phyloP scores from a whole-genome alignment of 73 alveolate species.

The Tetrahymena borealis region DNA sequence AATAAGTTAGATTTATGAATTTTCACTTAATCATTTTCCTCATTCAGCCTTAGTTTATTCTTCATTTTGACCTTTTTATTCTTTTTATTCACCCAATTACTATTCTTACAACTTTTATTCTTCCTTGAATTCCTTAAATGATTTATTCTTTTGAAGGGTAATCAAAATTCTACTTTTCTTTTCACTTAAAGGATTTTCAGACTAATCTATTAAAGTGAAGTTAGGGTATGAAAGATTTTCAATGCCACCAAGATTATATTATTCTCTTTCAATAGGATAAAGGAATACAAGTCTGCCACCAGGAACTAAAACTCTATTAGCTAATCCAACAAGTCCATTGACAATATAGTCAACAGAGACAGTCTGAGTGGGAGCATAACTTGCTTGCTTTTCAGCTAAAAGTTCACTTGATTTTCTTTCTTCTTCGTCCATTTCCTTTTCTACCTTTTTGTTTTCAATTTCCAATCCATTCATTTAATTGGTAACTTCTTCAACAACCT shows the following conservation, averaged over 20 bases:
- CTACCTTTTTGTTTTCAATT: constrained; percentile 18
- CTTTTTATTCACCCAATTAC: not conserved
- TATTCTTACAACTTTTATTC: not conserved
- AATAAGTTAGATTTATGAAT: not conserved
- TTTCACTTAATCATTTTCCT: not conserved
- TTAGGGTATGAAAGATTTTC: constrained; percentile 8
- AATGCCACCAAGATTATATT: constrained; percentile 61
- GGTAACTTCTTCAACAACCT: constrained; percentile 17
- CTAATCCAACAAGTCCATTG: constrained; percentile 73
- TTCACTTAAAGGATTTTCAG: constrained; percentile 21
- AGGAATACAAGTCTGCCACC: constrained; percentile 95
- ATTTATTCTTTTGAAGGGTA: constrained; percentile 13
- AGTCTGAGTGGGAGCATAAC: constrained; percentile 21
- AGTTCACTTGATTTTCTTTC: constrained; percentile 28
- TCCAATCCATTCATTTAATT: constrained; percentile 7
- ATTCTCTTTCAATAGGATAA: constrained; percentile 79
- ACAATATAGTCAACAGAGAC: constrained; percentile 44
- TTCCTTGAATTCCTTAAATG: not conserved
- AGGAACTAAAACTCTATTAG: constrained; percentile 63
- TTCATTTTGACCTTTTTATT: not conserved
- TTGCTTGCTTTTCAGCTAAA: constrained; percentile 43
- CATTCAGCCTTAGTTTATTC: not conserved
- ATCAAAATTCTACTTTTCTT: constrained; percentile 35
- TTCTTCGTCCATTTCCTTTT: not conserved
- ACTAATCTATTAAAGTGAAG: constrained; percentile 19